Evolutionary conservation across 2,329 filamentous ascomycete species (phyloP).

Genomic region (Aureobasidium sp.): DNA sequence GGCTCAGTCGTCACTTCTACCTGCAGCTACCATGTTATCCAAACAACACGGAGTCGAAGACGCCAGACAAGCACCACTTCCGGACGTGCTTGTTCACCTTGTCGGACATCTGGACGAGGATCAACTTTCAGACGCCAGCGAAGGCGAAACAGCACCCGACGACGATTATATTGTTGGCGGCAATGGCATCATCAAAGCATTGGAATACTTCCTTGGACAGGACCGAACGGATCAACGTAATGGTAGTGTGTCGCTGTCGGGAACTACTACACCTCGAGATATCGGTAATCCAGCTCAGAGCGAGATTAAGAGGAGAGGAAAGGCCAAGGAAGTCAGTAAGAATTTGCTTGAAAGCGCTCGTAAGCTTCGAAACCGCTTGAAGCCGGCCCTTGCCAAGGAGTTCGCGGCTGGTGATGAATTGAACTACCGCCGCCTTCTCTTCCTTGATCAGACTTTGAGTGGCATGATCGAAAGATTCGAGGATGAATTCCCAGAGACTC

Average conservation of each 20-base stretch:
- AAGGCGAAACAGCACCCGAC: slow-evolving; percentile 66
- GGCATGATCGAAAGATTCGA: slow-evolving; percentile 94
- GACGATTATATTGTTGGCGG: slow-evolving; percentile 95
- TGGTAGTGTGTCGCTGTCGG: slow-evolving; percentile 42
- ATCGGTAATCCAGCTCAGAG: slow-evolving; percentile 27
- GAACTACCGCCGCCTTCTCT: slow-evolving; percentile 75
- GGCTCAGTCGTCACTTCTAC: slow-evolving; percentile 49
- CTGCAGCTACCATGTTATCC: slow-evolving; percentile 38
- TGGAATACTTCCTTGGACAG: slow-evolving; percentile 84
- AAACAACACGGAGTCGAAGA: slow-evolving; percentile 41
- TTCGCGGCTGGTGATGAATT: slow-evolving; percentile 63
- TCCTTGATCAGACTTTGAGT: slow-evolving; percentile 81
- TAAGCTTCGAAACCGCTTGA: slow-evolving; percentile 76
- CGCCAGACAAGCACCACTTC: slow-evolving; percentile 56
- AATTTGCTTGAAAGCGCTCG: slow-evolving; percentile 79
- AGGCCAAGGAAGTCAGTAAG: slow-evolving; percentile 89
- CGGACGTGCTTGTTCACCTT: slow-evolving; percentile 79
- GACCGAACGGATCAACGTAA: slow-evolving; percentile 51
- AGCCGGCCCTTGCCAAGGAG: slow-evolving; percentile 75
- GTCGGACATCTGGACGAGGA: slow-evolving; percentile 61
- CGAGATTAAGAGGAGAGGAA: slow-evolving; percentile 41
- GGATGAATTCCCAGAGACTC: slow-evolving; percentile 88
- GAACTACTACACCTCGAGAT: slow-evolving; percentile 46
- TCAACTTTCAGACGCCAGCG: slow-evolving; percentile 45
- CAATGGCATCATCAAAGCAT: slow-evolving; percentile 87